Percentiles rank a stretch among this genome's conserved stretches.
Evolutionary conservation across 345 rosid species (phyloP).

Genomic region (Luvunga scandens): DNA sequence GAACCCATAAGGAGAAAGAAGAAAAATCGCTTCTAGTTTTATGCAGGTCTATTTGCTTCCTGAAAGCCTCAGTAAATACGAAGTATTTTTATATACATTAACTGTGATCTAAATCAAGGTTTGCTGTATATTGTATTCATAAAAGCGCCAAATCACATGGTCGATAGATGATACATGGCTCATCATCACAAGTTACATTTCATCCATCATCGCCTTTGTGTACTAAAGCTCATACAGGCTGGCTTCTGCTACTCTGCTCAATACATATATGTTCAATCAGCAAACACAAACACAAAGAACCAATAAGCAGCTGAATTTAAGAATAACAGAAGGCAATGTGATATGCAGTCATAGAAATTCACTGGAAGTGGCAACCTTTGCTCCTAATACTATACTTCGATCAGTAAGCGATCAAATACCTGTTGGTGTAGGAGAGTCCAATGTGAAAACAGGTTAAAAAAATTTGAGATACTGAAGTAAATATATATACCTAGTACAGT

Average conservation of each 20-base stretch:
- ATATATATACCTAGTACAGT: conserved; percentile 11
- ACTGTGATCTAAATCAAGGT: conserved; percentile 20
- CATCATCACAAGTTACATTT: conserved; percentile 9
- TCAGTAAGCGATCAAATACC: neutral
- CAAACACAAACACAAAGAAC: neutral
- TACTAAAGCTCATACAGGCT: conserved; percentile 7
- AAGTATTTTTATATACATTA: conserved; percentile 15
- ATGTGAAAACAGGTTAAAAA: neutral
- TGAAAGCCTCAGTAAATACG: conserved; percentile 13
- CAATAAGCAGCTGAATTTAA: neutral
- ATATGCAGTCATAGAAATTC: neutral
- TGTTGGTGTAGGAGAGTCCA: neutral
- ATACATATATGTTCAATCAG: neutral
- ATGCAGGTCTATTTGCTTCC: conserved; percentile 20
- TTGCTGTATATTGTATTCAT: conserved; percentile 20
- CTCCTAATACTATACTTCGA: neutral
- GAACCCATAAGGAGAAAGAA: neutral
- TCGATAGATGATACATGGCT: conserved; percentile 8
- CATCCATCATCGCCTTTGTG: neutral
- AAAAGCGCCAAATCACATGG: conserved; percentile 15
- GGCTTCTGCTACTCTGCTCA: conserved; percentile 21
- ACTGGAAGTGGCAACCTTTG: neutral
- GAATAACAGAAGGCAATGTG: neutral
- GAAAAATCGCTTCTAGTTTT: conserved; percentile 5
- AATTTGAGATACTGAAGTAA: neutral